These are phyloP conservation scores for Tolypocladium paradoxum DNA, from an alignment of 2,329 filamentous ascomycete genomes.

Conservation along the genomic window DNA sequence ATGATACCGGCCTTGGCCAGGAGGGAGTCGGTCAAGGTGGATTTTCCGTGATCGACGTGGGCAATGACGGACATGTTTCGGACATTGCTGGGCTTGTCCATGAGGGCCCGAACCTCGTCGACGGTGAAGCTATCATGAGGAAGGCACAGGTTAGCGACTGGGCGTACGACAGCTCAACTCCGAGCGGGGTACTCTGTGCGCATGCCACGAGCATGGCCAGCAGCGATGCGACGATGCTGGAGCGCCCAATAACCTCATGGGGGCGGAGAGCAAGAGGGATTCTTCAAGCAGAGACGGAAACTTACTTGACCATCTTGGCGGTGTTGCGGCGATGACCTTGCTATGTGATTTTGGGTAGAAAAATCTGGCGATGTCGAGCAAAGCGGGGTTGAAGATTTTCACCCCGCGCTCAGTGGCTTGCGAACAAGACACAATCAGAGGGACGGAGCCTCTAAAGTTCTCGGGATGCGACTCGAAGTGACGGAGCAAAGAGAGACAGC, in stretches of 20 bases:
- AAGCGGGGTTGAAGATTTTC: conserved; percentile 36
- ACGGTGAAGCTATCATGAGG: conserved; percentile 75
- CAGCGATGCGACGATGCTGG: background rate
- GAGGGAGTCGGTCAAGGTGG: conserved; percentile 97
- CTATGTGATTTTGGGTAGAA: conserved; percentile 20
- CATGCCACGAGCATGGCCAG: background rate
- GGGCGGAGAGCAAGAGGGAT: background rate
- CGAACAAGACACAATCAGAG: conserved; percentile 4
- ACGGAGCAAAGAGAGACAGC: conserved; percentile 27
- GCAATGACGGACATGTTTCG: conserved; percentile 99
- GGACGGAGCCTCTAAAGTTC: conserved; percentile 1
- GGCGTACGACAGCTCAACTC: conserved; percentile 23
- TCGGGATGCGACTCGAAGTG: conserved; percentile 17
- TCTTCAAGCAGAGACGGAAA: conserved; percentile 21
- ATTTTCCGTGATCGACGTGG: conserved; percentile 99
- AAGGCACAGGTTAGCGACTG: conserved; percentile 36
- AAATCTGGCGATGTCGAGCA: conserved; percentile 16
- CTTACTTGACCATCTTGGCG: conserved; percentile 99
- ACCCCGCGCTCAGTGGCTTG: conserved; percentile 23
- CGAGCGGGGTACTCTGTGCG: conserved; percentile 23
- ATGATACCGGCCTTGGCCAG: conserved; percentile 99
- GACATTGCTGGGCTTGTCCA: conserved; percentile 70
- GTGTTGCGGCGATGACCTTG: conserved; percentile 47
- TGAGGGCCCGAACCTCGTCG: conserved; percentile 74
- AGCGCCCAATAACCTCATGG: background rate